Evolutionary conservation across 176 grass and related monocot species (phyloP).

Genomic region (Rhipidocladum racemiflorum): DNA sequence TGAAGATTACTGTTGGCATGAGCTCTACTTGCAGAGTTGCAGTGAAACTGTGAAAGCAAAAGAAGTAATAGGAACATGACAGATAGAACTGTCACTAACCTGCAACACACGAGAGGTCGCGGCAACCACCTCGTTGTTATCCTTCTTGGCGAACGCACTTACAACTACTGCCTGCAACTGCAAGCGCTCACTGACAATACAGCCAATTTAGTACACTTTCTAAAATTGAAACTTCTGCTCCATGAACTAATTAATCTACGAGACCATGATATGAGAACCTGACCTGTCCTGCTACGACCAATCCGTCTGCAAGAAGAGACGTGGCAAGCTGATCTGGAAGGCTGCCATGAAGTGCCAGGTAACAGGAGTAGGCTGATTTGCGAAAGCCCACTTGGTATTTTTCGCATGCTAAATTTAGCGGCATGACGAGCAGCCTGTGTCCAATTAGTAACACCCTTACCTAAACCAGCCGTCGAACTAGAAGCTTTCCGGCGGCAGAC

Average conservation of each 20-base stretch:
- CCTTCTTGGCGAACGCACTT: conserved; percentile 75
- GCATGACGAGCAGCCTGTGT: no score
- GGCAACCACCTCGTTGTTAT: conserved; percentile 47
- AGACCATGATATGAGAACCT: not conserved
- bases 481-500: no score
- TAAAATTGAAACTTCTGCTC: not conserved
- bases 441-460: no score
- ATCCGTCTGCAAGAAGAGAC: conserved; percentile 88
- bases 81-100: conserved; percentile 37
- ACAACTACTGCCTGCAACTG: conserved; percentile 93
- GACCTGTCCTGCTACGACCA: conserved; percentile 97
- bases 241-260: not conserved
- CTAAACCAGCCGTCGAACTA: no score
- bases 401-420: no score
- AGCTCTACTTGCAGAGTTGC: not conserved
- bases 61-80: not conserved
- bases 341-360: conserved; percentile 94
- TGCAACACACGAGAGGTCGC: conserved; percentile 80
- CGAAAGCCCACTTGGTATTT: no score
- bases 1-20: not conserved
- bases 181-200: not conserved
- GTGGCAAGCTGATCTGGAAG: conserved; percentile 91
- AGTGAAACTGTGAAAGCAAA: conserved; percentile 9
- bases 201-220: not conserved
- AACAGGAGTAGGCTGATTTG: no score